Percentiles rank a stretch among this genome's conserved stretches.
These are phyloP conservation scores for Sclerotinia trifoliorum DNA, from an alignment of 2,329 filamentous ascomycete genomes.

Conservation along the genomic window DNA sequence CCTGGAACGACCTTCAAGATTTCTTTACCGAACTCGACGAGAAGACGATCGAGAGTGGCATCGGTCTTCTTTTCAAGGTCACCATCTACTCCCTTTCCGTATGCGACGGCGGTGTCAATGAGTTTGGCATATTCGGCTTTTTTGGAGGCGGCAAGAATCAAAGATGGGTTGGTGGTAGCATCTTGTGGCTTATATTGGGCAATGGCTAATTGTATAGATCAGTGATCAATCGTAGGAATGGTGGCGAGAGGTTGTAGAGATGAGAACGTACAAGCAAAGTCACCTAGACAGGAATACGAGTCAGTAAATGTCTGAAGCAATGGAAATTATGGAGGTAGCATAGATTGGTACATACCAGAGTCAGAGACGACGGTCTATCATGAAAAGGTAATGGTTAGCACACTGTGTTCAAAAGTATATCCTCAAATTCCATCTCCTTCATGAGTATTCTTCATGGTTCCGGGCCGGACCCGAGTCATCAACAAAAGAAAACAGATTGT, in stretches of 20 bases:
- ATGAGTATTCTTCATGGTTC: not conserved
- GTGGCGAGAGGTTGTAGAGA: slow-evolving; percentile 21
- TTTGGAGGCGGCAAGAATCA: slow-evolving; percentile 97
- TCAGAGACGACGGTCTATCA: slow-evolving; percentile 88
- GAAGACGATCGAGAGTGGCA: slow-evolving; percentile 83
- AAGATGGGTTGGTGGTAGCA: slow-evolving; percentile 98
- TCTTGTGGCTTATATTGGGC: slow-evolving; percentile 99
- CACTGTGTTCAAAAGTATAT: slow-evolving; percentile 1
- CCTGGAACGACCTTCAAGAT: slow-evolving; percentile 96
- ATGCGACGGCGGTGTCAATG: slow-evolving; percentile 80
- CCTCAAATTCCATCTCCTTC: slow-evolving; percentile 7
- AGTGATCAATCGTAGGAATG: not conserved
- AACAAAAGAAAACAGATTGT: slow-evolving; percentile 29
- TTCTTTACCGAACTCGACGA: slow-evolving; percentile 97
- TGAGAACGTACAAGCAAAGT: slow-evolving; percentile 69
- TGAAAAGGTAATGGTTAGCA: slow-evolving; percentile 21
- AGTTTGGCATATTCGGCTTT: slow-evolving; percentile 93
- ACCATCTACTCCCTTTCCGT: slow-evolving; percentile 75
- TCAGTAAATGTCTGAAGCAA: slow-evolving; percentile 14
- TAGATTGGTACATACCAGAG: slow-evolving; percentile 65
- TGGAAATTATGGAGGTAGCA: slow-evolving; percentile 18
- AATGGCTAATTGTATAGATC: slow-evolving; percentile 62
- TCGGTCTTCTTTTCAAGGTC: slow-evolving; percentile 81
- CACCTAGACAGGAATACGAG: slow-evolving; percentile 51
- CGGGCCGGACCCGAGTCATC: not conserved